Conservation (phyloP, 345 rosid genomes). For the Eucalyptus rudis region DNA sequence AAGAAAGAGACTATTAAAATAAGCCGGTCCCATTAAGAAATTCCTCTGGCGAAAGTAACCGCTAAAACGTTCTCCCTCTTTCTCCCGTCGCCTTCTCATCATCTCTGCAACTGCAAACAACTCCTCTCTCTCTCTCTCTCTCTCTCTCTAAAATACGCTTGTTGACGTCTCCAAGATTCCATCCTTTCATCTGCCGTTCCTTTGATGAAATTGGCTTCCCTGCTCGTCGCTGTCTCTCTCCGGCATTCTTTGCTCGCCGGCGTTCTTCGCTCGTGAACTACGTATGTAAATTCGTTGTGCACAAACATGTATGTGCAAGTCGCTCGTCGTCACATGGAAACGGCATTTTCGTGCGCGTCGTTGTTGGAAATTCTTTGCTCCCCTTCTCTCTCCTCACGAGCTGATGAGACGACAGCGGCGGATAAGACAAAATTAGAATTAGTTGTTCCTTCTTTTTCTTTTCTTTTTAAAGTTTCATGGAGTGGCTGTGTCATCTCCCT, state of each 20-base stretch:
- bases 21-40: background rate
- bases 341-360: background rate
- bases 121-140: background rate
- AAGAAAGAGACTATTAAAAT: background rate
- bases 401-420: background rate
- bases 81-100: background rate
- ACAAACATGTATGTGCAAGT: background rate
- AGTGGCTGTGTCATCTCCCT: background rate
- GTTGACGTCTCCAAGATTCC: background rate
- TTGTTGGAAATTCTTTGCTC: background rate
- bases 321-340: background rate
- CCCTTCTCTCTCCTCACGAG: background rate
- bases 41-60: background rate
- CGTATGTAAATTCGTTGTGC: background rate
- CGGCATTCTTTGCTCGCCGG: background rate
- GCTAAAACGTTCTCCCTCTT: constrained; percentile 1
- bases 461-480: background rate
- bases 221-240: background rate
- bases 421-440: background rate
- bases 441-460: background rate
- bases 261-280: background rate
- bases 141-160: background rate
- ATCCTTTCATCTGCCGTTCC: background rate
- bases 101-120: background rate
- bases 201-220: background rate